These are phyloP conservation scores for Suillus brevipes DNA, from an alignment of 768 basidiomycete genomes.

Conservation along the genomic window DNA sequence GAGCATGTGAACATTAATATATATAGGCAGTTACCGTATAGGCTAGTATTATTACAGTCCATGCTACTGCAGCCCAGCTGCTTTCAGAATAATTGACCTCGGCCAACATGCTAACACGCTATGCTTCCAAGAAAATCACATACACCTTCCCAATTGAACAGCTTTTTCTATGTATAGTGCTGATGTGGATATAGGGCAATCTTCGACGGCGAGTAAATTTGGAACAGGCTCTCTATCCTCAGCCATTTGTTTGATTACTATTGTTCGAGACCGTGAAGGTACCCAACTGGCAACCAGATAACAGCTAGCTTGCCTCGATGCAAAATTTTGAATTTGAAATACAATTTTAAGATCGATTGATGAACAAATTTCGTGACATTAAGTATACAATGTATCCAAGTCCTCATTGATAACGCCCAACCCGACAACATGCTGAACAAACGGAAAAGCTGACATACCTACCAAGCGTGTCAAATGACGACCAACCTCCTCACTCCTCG, in stretches of 20 bases:
- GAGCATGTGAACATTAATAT: background rate
- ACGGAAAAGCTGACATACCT: slow-evolving; percentile 11
- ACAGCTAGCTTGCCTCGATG: background rate
- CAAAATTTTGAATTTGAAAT: background rate
- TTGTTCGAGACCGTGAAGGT: background rate
- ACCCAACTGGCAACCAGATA: background rate
- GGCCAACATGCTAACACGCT: background rate
- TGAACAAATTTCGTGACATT: background rate
- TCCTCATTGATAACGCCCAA: background rate
- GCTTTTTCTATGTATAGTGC: background rate
- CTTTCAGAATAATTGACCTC: background rate
- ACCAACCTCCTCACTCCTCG: slow-evolving; percentile 21
- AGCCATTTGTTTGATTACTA: background rate
- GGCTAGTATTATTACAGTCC: background rate
- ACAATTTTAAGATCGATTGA: background rate
- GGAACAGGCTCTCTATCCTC: background rate
- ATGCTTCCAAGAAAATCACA: background rate
- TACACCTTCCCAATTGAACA: background rate
- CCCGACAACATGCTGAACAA: background rate
- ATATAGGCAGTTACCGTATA: background rate
- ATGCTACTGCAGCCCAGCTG: background rate
- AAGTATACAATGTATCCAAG: slow-evolving; percentile 4
- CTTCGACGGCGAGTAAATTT: background rate
- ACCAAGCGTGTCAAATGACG: background rate
- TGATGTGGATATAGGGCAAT: background rate